A percentile compares a stretch with the other conserved stretches of the same genome.
Conservation (phyloP, 306 rosid species). For the Corylus americana region DNA sequence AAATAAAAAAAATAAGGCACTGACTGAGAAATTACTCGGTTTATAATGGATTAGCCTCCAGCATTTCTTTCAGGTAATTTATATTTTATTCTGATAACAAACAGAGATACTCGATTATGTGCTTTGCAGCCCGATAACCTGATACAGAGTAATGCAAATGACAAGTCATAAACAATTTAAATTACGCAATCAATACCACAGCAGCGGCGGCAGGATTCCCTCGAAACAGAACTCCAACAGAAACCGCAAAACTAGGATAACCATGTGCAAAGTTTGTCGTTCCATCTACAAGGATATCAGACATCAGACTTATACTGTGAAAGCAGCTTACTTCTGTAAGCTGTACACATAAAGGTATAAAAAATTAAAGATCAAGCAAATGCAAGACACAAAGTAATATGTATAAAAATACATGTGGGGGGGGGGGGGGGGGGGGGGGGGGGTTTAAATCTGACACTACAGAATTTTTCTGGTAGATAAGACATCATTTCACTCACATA, state of each 20-base stretch:
- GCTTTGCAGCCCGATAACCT: not conserved
- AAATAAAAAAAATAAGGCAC: too few species aligned
- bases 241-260: constrained; percentile 93
- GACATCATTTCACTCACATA: not conserved
- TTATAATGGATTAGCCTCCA: not conserved
- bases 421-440: accelerated
- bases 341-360: not conserved
- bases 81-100: not conserved
- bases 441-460: not conserved
- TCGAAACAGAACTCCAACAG: constrained; percentile 82
- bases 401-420: not conserved
- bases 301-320: constrained; percentile 30
- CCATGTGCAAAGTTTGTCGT: constrained; percentile 96
- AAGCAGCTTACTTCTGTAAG: constrained; percentile 5
- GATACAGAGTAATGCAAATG: constrained; percentile 8
- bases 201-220: constrained; percentile 95
- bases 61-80: not conserved
- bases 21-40: too few species aligned
- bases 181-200: constrained; percentile 55
- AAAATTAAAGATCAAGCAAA: constrained; percentile 16
- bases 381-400: not conserved
- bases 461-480: not conserved
- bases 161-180: constrained; percentile 8
- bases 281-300: constrained; percentile 61
- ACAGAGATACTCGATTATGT: not conserved